Percentiles rank a stretch among this genome's conserved stretches.
Conservation (phyloP, 495 filamentous ascomycete genomes). For the Penicillium subrubescens region DNA sequence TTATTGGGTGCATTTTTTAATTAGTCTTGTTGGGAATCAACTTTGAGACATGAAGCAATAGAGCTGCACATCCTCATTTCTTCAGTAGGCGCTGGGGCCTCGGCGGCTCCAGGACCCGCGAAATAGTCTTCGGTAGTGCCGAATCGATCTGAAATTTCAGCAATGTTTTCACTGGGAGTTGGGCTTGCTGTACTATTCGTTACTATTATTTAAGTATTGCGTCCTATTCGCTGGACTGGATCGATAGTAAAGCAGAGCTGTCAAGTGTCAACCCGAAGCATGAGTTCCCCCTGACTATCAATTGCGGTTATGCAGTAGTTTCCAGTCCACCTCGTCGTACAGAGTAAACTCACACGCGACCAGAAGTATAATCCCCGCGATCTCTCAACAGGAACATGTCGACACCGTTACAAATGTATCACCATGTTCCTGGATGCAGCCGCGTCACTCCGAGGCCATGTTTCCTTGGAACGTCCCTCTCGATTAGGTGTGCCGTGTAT, state of each 20-base stretch:
- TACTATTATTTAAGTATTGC: background rate
- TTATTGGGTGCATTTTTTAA: background rate
- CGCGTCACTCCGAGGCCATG: background rate
- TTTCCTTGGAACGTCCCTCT: background rate
- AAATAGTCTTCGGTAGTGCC: conserved; percentile 1
- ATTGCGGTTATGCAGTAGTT: background rate
- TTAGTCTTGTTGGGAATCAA: background rate
- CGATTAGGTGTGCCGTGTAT: no score
- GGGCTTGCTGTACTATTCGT: background rate
- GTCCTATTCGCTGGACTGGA: background rate
- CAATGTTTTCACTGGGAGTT: background rate
- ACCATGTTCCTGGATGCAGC: conserved; percentile 3
- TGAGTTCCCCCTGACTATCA: background rate
- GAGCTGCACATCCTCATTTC: conserved; percentile 13
- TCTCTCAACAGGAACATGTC: background rate
- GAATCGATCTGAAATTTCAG: background rate
- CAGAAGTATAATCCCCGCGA: conserved; percentile 1
- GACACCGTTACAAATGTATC: background rate
- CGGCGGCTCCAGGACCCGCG: background rate
- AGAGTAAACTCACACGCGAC: background rate
- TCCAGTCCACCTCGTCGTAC: background rate
- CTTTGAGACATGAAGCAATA: background rate
- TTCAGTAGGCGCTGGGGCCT: background rate
- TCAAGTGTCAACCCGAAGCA: background rate
- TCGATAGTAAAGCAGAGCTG: background rate